phyloP scores from a whole-genome alignment of 345 rosid species.

The Euphorbia peplus region DNA sequence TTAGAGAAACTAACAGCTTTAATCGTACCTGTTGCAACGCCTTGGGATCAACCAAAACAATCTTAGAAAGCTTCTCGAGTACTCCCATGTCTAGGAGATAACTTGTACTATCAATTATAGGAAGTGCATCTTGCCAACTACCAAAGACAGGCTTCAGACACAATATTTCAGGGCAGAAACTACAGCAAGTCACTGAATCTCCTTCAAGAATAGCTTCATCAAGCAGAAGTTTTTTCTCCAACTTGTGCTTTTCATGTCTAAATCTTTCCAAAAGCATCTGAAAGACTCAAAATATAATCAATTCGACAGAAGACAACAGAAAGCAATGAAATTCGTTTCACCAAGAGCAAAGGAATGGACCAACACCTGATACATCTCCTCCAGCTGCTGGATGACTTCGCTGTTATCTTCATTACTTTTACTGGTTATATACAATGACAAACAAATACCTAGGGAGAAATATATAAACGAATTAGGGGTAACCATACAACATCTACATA shows the following conservation, averaged over 20 bases:
- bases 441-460: slow-evolving; percentile 55
- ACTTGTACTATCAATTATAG: slow-evolving; percentile 56
- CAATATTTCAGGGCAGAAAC: slow-evolving; percentile 48
- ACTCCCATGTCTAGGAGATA: slow-evolving; percentile 63
- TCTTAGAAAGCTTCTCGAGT: slow-evolving; percentile 50
- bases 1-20: slow-evolving; percentile 1
- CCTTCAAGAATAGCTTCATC: slow-evolving; percentile 26
- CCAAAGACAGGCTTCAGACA: slow-evolving; percentile 40
- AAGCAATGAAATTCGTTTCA: slow-evolving; percentile 15
- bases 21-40: slow-evolving; percentile 44
- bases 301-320: background rate
- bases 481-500: background rate
- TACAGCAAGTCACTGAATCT: slow-evolving; percentile 48
- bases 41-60: slow-evolving; percentile 34
- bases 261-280: slow-evolving; percentile 70
- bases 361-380: slow-evolving; percentile 67
- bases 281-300: slow-evolving; percentile 1
- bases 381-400: slow-evolving; percentile 45
- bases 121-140: slow-evolving; percentile 55
- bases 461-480: background rate
- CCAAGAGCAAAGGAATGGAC: slow-evolving; percentile 11
- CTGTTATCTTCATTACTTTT: slow-evolving; percentile 36
- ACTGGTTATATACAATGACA: slow-evolving; percentile 59
- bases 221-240: slow-evolving; percentile 32
- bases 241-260: slow-evolving; percentile 49